These are phyloP conservation scores for Fusarium sp. DNA, from an alignment of 2,329 filamentous ascomycete genomes.

Conservation along the genomic window DNA sequence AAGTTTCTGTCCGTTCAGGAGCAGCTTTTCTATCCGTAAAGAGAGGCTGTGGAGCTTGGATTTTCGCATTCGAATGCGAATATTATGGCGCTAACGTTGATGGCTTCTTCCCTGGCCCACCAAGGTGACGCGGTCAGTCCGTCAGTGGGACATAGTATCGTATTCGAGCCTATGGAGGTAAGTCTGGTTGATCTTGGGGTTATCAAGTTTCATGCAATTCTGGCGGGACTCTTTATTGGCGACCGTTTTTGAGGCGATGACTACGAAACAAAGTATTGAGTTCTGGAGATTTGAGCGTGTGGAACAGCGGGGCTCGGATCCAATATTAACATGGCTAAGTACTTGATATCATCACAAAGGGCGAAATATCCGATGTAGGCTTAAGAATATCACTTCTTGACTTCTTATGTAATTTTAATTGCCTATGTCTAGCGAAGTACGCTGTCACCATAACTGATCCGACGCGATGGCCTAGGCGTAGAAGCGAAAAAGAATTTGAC, in stretches of 20 bases:
- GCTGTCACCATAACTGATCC: too few species aligned
- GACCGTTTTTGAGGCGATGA: too few species aligned
- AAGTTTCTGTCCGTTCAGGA: fast-evolving
- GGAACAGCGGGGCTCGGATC: background rate
- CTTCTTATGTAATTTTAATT: too few species aligned
- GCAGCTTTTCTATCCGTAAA: background rate
- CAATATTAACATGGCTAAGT: background rate
- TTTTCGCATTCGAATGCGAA: conserved; percentile 29
- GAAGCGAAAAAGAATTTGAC: too few species aligned
- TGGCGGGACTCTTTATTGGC: fast-evolving
- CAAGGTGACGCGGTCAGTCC: conserved; percentile 15
- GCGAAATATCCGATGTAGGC: too few species aligned
- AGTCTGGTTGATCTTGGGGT: background rate
- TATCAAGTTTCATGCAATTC: background rate
- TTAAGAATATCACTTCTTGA: background rate
- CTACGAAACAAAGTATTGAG: background rate
- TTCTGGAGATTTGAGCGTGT: background rate
- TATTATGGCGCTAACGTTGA: background rate
- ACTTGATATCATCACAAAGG: background rate
- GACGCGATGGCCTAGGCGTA: too few species aligned
- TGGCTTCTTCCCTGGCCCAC: background rate
- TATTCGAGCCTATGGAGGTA: background rate
- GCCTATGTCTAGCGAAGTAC: too few species aligned
- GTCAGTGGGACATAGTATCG: background rate
- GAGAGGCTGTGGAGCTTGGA: background rate